phyloP scores from a whole-genome alignment of 176 grass and related monocot species.

The Juncus inflexus region DNA sequence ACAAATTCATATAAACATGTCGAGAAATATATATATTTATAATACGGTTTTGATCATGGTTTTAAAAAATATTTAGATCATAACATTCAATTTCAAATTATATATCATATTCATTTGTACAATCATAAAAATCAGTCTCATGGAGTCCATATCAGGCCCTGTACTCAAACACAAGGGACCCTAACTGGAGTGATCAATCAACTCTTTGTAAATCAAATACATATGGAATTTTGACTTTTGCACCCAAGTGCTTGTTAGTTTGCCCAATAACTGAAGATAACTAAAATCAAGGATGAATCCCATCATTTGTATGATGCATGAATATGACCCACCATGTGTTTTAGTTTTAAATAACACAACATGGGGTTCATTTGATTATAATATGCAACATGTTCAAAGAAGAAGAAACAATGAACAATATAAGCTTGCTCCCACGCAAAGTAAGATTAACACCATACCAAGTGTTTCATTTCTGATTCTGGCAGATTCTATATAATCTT shows the following conservation, averaged over 20 bases:
- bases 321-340: conserved; percentile 4
- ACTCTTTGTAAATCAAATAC: background rate
- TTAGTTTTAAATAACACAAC: conserved; percentile 3
- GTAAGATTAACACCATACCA: background rate
- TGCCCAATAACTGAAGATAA: conserved; percentile 22
- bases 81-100: too few species aligned
- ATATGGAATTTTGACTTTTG: conserved; percentile 16
- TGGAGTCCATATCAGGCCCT: too few species aligned
- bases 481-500: too few species aligned
- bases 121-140: too few species aligned
- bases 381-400: conserved; percentile 22
- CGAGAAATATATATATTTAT: too few species aligned
- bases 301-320: background rate
- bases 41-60: too few species aligned
- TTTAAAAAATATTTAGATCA: too few species aligned
- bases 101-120: too few species aligned
- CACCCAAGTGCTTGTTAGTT: conserved; percentile 18
- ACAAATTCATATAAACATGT: too few species aligned
- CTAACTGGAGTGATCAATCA: conserved; percentile 12
- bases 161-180: background rate
- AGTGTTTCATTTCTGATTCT: too few species aligned
- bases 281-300: conserved; percentile 12
- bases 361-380: conserved; percentile 24
- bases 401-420: conserved; percentile 27
- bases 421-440: conserved; percentile 30